phyloP scores from a whole-genome alignment of 116 monocot genomes.

The Thalassia testudinum region DNA sequence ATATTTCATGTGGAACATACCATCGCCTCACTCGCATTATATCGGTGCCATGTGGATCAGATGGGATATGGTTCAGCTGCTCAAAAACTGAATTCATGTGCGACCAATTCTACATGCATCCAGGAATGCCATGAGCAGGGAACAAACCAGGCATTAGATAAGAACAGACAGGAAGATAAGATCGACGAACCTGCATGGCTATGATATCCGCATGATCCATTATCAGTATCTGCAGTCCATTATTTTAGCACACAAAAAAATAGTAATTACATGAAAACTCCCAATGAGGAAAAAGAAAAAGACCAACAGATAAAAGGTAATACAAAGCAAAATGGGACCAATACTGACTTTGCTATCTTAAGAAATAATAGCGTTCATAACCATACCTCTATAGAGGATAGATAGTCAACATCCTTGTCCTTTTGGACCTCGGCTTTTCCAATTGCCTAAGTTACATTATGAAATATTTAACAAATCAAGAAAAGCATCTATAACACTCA shows the following conservation, averaged over 20 bases:
- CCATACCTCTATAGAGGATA: constrained; percentile 91
- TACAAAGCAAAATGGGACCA: too few relatives aligned
- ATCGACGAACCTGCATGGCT: constrained; percentile 66
- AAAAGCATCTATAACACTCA: too few relatives aligned
- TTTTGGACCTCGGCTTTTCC: constrained; percentile 57
- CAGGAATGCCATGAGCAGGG: neutral
- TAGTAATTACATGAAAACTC: neutral
- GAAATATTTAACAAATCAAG: too few relatives aligned
- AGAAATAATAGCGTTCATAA: too few relatives aligned
- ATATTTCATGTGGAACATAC: constrained; percentile 19
- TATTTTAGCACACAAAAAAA: constrained; percentile 2
- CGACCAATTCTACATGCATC: constrained; percentile 66
- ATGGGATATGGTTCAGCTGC: constrained; percentile 57
- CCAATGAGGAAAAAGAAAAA: neutral
- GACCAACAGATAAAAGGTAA: too few relatives aligned
- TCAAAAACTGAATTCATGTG: constrained; percentile 81
- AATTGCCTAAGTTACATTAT: constrained; percentile 50
- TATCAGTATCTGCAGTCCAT: constrained; percentile 52
- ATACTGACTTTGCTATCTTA: too few relatives aligned
- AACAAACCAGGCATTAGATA: neutral
- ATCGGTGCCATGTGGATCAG: constrained; percentile 75
- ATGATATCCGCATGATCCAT: constrained; percentile 97
- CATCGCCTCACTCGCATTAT: constrained; percentile 89
- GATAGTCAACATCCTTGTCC: constrained; percentile 91
- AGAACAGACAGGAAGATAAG: neutral